Evolutionary conservation across 345 rosid species (phyloP).

Genomic region (Citrus reticulata): DNA sequence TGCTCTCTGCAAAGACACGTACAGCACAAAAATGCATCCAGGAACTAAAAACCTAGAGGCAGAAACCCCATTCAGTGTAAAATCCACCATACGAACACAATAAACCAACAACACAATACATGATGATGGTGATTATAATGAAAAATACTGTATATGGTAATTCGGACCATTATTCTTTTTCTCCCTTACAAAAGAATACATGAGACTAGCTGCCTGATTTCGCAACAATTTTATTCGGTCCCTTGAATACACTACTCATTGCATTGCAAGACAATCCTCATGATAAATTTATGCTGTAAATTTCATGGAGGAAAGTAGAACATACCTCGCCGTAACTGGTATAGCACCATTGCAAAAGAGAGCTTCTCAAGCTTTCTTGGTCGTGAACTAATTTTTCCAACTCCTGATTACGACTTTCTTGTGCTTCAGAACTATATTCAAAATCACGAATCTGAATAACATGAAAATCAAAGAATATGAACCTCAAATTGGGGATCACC

Average conservation of each 20-base stretch:
- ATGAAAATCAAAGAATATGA: constrained; percentile 6
- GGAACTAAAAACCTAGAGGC: constrained; percentile 84
- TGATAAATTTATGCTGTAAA: neutral
- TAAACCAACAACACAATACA: neutral
- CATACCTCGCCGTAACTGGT: constrained; percentile 95
- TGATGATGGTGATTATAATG: neutral
- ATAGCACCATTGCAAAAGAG: constrained; percentile 98
- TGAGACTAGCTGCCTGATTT: neutral
- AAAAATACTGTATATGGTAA: neutral
- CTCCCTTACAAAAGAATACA: neutral
- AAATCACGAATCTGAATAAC: constrained; percentile 78
- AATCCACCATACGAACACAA: neutral
- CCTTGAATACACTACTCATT: neutral
- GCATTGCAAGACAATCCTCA: neutral
- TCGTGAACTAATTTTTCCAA: constrained; percentile 68
- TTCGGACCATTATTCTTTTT: neutral
- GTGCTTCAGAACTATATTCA: constrained; percentile 86
- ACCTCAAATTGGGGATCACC: constrained; percentile 6
- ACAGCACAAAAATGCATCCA: constrained; percentile 99
- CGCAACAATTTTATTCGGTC: neutral
- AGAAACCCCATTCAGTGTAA: constrained; percentile 1
- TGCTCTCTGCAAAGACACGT: constrained; percentile 92
- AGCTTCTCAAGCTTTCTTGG: constrained; percentile 77
- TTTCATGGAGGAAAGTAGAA: neutral
- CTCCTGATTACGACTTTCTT: constrained; percentile 81